A percentile compares a stretch with the other conserved stretches of the same genome.
Evolutionary conservation across 2,329 filamentous ascomycete species (phyloP).

Genomic region (Lecanicillium sp.): DNA sequence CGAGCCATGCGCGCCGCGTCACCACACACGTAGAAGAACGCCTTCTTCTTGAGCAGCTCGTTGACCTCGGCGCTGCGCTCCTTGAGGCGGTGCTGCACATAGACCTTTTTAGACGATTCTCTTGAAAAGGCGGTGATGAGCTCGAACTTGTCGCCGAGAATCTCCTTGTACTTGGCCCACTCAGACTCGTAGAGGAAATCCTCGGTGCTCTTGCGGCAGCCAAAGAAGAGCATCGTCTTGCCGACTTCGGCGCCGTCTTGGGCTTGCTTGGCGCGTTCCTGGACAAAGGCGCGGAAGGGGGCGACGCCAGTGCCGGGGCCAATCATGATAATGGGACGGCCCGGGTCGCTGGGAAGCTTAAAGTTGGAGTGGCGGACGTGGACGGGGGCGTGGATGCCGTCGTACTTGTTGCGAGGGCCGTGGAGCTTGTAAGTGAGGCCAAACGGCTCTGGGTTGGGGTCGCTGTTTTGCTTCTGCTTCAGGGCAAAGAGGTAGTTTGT

Average conservation of each 20-base stretch:
- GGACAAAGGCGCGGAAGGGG: slow-evolving; percentile 90
- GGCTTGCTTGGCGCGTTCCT: slow-evolving; percentile 81
- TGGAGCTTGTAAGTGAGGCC: slow-evolving; percentile 78
- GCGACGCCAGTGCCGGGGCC: slow-evolving; percentile 95
- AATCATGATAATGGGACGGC: slow-evolving; percentile 91
- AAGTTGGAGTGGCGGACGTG: slow-evolving; percentile 98
- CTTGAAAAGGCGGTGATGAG: slow-evolving; percentile 94
- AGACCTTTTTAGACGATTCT: slow-evolving; percentile 79
- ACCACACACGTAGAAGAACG: slow-evolving; percentile 96
- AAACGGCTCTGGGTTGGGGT: slow-evolving; percentile 71
- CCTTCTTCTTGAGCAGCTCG: slow-evolving; percentile 74
- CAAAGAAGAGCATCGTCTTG: slow-evolving; percentile 86
- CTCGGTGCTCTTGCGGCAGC: slow-evolving; percentile 78
- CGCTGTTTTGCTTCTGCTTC: slow-evolving; percentile 93
- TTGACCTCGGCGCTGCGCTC: slow-evolving; percentile 79
- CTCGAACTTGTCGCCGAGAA: slow-evolving; percentile 81
- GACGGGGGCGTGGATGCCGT: slow-evolving; percentile 88
- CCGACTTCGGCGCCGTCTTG: slow-evolving; percentile 76
- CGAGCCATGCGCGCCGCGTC: slow-evolving; percentile 96
- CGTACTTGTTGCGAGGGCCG: slow-evolving; percentile 93
- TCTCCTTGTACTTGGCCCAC: slow-evolving; percentile 82
- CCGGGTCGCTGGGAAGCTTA: slow-evolving; percentile 92
- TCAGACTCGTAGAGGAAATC: slow-evolving; percentile 90
- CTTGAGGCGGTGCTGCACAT: slow-evolving; percentile 88
- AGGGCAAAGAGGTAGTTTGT: slow-evolving; percentile 94